phyloP scores from a whole-genome alignment of 2,329 filamentous ascomycete genomes.

The Calonectria henricotiae region DNA sequence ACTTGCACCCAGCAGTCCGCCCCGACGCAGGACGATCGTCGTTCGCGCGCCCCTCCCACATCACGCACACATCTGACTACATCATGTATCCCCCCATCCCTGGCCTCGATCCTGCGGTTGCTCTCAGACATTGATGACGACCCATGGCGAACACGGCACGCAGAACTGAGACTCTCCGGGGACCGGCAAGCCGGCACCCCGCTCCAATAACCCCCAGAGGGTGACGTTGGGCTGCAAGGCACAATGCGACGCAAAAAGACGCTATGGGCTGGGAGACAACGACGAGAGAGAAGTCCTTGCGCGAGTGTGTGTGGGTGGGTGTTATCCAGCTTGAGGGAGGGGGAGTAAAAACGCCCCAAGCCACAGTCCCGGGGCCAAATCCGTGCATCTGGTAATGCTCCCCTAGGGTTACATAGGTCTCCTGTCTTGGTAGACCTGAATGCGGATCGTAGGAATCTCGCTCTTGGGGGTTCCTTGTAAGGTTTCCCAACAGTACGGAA shows the following conservation, averaged over 20 bases:
- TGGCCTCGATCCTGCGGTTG: slow-evolving; percentile 30
- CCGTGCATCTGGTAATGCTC: slow-evolving; percentile 31
- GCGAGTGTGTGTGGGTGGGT: slow-evolving; percentile 11
- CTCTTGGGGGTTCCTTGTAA: slow-evolving; percentile 15
- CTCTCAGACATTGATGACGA: slow-evolving; percentile 22
- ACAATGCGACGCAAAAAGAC: slow-evolving; percentile 20
- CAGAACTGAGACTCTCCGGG: slow-evolving; percentile 16
- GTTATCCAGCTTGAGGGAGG: background rate
- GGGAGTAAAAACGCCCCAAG: slow-evolving; percentile 4
- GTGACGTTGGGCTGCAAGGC: slow-evolving; percentile 32
- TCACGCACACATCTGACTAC: slow-evolving; percentile 8
- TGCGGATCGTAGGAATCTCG: slow-evolving; percentile 14
- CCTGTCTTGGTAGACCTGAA: slow-evolving; percentile 25
- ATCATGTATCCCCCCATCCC: slow-evolving; percentile 9
- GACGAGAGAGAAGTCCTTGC: background rate
- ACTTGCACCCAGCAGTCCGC: slow-evolving; percentile 10
- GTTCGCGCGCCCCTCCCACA: slow-evolving; percentile 19
- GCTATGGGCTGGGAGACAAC: slow-evolving; percentile 11
- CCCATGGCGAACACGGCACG: background rate
- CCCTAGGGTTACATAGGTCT: slow-evolving; percentile 32
- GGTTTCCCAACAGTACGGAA: slow-evolving; percentile 15
- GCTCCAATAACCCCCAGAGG: slow-evolving; percentile 6
- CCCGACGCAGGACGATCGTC: slow-evolving; percentile 18
- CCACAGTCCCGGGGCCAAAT: slow-evolving; percentile 13
- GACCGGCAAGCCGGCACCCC: slow-evolving; percentile 3